A percentile compares a stretch with the other conserved stretches of the same genome.
phyloP scores from a whole-genome alignment of 2,329 filamentous ascomycete genomes.

The Diaporthe citri region DNA sequence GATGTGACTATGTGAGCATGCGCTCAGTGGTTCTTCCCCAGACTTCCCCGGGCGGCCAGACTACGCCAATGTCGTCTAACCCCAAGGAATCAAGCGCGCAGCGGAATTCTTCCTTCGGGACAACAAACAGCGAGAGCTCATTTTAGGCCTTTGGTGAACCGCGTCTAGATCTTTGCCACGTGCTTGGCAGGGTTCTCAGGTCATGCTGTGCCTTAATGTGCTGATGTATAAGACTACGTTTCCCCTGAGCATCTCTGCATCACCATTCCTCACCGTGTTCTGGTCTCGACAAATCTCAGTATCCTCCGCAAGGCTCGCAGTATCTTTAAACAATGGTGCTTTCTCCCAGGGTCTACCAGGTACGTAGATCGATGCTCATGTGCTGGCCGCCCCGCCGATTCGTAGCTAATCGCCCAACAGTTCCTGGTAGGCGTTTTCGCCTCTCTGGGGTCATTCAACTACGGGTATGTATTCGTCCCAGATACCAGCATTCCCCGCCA shows the following conservation, averaged over 20 bases:
- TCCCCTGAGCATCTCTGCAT: not conserved
- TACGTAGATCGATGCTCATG: not conserved
- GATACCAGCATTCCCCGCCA: too few relatives aligned
- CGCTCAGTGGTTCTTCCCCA: slow-evolving; percentile 4
- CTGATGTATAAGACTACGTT: slow-evolving; percentile 17
- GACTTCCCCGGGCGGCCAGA: slow-evolving; percentile 22
- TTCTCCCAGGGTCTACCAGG: slow-evolving; percentile 5
- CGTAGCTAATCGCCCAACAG: not conserved
- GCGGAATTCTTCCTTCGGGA: not conserved
- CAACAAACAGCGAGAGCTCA: slow-evolving; percentile 10
- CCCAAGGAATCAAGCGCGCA: slow-evolving; percentile 1
- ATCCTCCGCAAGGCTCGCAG: not conserved
- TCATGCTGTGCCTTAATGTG: not conserved
- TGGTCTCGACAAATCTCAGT: not conserved
- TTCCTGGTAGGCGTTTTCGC: slow-evolving; percentile 10
- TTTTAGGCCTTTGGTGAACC: not conserved
- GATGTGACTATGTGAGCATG: not conserved
- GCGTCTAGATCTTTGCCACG: slow-evolving; percentile 4
- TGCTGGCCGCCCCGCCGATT: not conserved
- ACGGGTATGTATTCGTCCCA: not conserved
- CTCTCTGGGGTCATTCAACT: slow-evolving; percentile 4
- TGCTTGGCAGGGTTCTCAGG: slow-evolving; percentile 13
- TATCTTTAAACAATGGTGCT: not conserved
- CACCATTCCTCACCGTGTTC: not conserved
- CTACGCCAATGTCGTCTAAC: not conserved